These are phyloP conservation scores for Moelleriella libera DNA, from an alignment of 2,329 filamentous ascomycete genomes.

Conservation along the genomic window DNA sequence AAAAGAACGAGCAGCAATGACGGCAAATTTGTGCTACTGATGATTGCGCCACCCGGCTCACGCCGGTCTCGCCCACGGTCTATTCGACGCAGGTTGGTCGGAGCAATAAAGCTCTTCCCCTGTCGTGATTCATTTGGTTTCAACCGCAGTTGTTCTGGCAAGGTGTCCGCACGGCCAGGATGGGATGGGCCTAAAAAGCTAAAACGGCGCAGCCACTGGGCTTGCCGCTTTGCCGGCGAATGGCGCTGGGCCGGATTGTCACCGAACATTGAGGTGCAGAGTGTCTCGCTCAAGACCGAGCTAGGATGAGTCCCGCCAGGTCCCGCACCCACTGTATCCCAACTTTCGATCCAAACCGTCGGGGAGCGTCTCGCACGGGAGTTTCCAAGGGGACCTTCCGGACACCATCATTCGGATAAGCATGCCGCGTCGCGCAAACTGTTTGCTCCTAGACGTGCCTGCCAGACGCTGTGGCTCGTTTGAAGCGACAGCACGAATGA, in stretches of 20 bases:
- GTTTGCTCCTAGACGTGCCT: neutral
- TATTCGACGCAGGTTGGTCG: neutral
- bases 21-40: neutral
- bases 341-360: neutral
- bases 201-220: neutral
- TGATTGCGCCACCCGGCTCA: neutral
- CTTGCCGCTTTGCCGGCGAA: neutral
- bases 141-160: neutral
- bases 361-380: neutral
- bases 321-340: neutral
- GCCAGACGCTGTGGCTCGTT: neutral
- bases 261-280: neutral
- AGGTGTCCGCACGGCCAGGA: neutral
- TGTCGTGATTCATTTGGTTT: neutral
- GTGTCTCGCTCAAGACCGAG: neutral
- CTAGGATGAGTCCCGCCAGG: neutral
- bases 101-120: neutral
- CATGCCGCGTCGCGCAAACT: neutral
- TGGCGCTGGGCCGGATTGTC: neutral
- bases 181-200: neutral
- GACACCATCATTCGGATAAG: neutral
- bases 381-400: too few species aligned
- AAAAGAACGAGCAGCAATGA: neutral
- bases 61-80: neutral
- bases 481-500: neutral